Base-by-base conservation (phyloP, 441 rosid genomes). In the Erodium moschatum region DNA sequence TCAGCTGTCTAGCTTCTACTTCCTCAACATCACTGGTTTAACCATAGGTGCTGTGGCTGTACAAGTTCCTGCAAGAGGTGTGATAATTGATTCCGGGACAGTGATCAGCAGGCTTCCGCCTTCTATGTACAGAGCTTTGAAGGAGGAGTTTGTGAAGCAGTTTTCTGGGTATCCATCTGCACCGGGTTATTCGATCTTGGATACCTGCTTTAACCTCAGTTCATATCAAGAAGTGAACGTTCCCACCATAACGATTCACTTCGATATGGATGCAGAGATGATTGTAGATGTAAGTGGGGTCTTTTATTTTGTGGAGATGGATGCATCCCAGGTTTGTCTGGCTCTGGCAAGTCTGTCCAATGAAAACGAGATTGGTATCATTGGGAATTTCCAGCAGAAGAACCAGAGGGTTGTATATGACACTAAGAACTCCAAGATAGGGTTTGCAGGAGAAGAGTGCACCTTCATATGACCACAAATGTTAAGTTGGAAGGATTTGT, bases 341-440 rank as follows among this genome's bases (percentile, higher is more conserved):
- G 97, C 97, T 65, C 74, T 91, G 16, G 96, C 97, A 33, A 89
- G 97, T 74, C 95, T 91, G 42, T 58, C 86, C 9, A 78, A 69
- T 11, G 95, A 89, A 67, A 83, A 86, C 6, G 96, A 93, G 65
- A 74, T 80, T 1, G 92, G 91, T 0, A 91, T 93, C 38, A 80
- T 93, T 50, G 97, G 87, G 54, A 88, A 93, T 74, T 87, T 85
- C 73, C 98, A 93, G 80, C 98, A 93, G 87, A 86, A 77, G 70
- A 93, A 91, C 82, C 93, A 85, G 67, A 93, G 98, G 86, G 80
- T 88, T 29, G 67, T 91, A 9, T 93, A 93, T 81, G 89, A 93
- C 73, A 89, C 85, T 4, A 84, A 79, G 73, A 79, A 69, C 63
- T 87, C 89, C 24, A 85, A 67, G 84, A 63, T 89, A 70, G 98